Base-by-base conservation (phyloP, 768 basidiomycete genomes). In the Suillus lakei region DNA sequence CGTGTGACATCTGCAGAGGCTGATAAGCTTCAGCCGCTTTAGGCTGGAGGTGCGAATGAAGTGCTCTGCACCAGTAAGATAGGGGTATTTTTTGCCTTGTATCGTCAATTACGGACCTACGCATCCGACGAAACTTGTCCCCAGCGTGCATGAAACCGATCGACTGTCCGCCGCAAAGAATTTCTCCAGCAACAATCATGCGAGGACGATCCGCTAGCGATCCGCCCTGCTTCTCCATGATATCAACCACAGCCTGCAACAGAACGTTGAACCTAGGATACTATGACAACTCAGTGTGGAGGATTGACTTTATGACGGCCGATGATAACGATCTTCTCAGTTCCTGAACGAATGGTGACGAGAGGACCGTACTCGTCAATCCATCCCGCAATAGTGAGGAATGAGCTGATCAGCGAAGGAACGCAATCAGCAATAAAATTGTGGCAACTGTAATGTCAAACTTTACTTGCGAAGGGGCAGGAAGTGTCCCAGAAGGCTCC, bases 141-240 rank as follows among this genome's bases (percentile, higher is more conserved):
- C 85, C 85, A 3, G 79, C 80, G 0, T 80, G 79, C 3, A 81
- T 84, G 12, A 86, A 72, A 44, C 86, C 64, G 16, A 83, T 76
- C 18, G 85, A 70, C 84, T 86, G 85, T 0, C 85, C 86, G 4
- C 86, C 86, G 0, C 81, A 81, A 0, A 86, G 74, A 0, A 82
- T 83, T 63, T 86, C 84, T 5, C 85, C 85, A 0, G 83, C 85
- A 0, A 85, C 78, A 46, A 87, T 84, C 38, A 75, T 78, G 2
- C 71, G 66, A 8, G 85, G 86, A 51, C 86, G 72, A 68, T 87
- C 85, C 0, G 78, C 81, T 9, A 82, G 73, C 0, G 76, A 68
- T 0, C 82, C 83, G 2, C 85, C 85, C 68, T 86, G 83, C 64
- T 83, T 83, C 72, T 87, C 85, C 84, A 86, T 83, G 60, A 87